Evolutionary conservation across 1,139 yeast genomes (phyloP).

Genomic region (Yamadazyma conglobata): DNA sequence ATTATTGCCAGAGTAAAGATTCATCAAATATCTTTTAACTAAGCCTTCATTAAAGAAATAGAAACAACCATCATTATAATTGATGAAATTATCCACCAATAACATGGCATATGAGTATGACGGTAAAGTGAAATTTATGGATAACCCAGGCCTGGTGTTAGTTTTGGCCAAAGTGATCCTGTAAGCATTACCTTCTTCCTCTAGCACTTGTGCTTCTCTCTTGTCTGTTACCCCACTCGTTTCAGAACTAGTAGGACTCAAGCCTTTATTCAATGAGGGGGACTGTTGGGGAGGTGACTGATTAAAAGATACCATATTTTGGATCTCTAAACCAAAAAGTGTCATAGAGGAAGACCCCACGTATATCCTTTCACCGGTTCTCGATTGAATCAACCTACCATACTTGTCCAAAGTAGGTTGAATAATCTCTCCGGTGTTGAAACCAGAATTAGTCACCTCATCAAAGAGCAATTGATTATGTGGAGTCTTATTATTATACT

Average conservation of each 20-base stretch:
- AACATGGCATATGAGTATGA: constrained; percentile 74
- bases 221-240: constrained; percentile 16
- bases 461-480: constrained; percentile 14
- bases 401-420: constrained; percentile 68
- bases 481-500: constrained; percentile 14
- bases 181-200: constrained; percentile 73
- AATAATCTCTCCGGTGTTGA: constrained; percentile 41
- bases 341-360: constrained; percentile 85
- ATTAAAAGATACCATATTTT: constrained; percentile 48
- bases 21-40: constrained; percentile 61
- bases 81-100: constrained; percentile 70
- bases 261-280: constrained; percentile 7
- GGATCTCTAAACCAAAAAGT: constrained; percentile 70
- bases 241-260: constrained; percentile 14
- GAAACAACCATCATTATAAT: constrained; percentile 81
- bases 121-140: constrained; percentile 69
- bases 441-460: constrained; percentile 10
- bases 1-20: constrained; percentile 51
- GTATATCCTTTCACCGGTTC: constrained; percentile 71
- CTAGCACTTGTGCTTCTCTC: constrained; percentile 48
- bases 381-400: constrained; percentile 66
- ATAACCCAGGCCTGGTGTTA: constrained; percentile 62
- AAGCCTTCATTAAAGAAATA: constrained; percentile 82
- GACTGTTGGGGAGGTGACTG: constrained; percentile 8
- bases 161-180: constrained; percentile 65